Evolutionary conservation across 164 flowering plant genomes (phyloP), one percentile per base, ranked within the genome.

Genomic region (Paratinospora sagittata): DNA sequence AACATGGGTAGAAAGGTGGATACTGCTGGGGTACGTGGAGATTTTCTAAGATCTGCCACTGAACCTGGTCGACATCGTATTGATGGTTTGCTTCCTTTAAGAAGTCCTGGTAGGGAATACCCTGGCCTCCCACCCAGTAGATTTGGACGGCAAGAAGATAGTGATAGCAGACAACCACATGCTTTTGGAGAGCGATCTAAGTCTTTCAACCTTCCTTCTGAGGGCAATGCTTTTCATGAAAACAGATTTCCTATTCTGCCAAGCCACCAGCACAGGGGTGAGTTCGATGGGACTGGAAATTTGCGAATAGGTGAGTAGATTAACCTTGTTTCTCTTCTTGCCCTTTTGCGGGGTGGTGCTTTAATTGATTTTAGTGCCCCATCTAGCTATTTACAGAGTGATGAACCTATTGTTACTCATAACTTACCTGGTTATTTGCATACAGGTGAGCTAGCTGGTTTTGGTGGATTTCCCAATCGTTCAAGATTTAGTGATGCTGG

Each of bases 41-140:
- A 87, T 73, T 81, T 81, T 77, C 73, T 74, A 72, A 81, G 84
- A 70, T 79, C 81, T 36, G 81, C 75, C 47, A 82, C 82, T 78
- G 88, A 83, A 26, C 85, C 78, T 74, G 86, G 84, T 68, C 78
- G 82, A 49, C 83, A 73, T 74, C 67, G 41, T 74, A 36, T 72
- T 78, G 8, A 77, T 69, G 72, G 85, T 76, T 75, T 89, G 83
- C 63, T 76, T 66, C 69, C 78, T 67, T 75, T 78, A 41, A 76
- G 91, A 78, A 87, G 90, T 77, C 88, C 89, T 27, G 82, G 70
- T 66, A 72, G 86, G 69, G 93, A 88, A 36, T 83, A 74, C 73
- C 76, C 77, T 73, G 84, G 85, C 52, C 55, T 85, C 24, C 73
- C 81, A 19, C 63, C 88, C 3, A 81, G 78, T 72, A 74, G 84